Conservation (phyloP, 108 stramenopile species). For the Nitzschia sp. region DNA sequence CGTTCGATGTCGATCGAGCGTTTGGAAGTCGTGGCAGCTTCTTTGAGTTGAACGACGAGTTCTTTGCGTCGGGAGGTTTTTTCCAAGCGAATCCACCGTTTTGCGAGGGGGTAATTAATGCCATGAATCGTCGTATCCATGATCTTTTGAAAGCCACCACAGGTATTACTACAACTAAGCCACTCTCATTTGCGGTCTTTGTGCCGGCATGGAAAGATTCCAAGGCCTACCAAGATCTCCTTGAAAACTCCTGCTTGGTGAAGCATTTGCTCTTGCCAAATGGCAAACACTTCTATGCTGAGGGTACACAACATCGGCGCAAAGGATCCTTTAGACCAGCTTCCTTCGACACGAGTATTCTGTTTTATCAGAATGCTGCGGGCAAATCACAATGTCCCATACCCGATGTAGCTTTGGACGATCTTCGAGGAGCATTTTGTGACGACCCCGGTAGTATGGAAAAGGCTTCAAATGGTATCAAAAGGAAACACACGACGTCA, state of each 20-base stretch:
- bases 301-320: constrained; percentile 81
- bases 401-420: constrained; percentile 21
- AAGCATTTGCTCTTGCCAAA: constrained; percentile 62
- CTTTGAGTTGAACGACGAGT: constrained; percentile 51
- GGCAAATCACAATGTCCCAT: constrained; percentile 58
- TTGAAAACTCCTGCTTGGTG: constrained; percentile 35
- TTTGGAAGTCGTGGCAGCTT: constrained; percentile 84
- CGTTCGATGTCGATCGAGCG: constrained; percentile 79
- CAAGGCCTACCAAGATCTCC: constrained; percentile 61
- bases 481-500: too few relatives aligned
- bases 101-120: constrained; percentile 67
- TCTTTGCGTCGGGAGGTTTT: constrained; percentile 50
- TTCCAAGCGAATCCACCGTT: constrained; percentile 93
- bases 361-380: constrained; percentile 74
- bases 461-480: constrained; percentile 7
- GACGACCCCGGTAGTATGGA: constrained; percentile 30
- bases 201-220: constrained; percentile 89
- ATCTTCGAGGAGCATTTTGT: constrained; percentile 53
- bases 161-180: constrained; percentile 26
- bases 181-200: constrained; percentile 87
- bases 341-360: constrained; percentile 82
- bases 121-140: constrained; percentile 67
- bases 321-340: constrained; percentile 67
- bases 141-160: constrained; percentile 11
- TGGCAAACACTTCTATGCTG: constrained; percentile 74